Evolutionary conservation across 805 yeast genomes (phyloP).

Genomic region (Kluyveromyces siamensis): DNA sequence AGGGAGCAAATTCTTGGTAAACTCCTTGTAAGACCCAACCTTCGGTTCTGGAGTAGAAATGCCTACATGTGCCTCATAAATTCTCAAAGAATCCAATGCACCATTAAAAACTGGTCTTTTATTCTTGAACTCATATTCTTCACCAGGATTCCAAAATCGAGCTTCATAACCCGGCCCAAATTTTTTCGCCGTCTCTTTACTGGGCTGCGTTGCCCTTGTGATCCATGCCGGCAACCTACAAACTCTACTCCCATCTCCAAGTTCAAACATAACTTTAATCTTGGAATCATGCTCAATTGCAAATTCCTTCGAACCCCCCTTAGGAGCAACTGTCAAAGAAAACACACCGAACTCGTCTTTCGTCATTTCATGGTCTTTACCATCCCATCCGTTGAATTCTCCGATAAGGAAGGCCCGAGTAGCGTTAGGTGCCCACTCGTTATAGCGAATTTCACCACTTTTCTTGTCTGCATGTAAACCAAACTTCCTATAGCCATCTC

Average conservation of each 20-base stretch:
- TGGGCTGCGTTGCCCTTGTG: constrained; percentile 69
- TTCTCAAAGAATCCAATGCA: constrained; percentile 45
- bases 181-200: constrained; percentile 38
- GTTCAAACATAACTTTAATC: constrained; percentile 58
- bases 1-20: constrained; percentile 75
- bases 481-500: constrained; percentile 58
- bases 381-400: constrained; percentile 83
- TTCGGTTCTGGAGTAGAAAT: constrained; percentile 86
- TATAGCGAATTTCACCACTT: constrained; percentile 49
- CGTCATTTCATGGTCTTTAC: constrained; percentile 42
- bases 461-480: constrained; percentile 60
- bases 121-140: constrained; percentile 51
- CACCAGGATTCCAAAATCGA: constrained; percentile 82
- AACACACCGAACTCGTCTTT: constrained; percentile 69
- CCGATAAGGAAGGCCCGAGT: constrained; percentile 69
- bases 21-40: constrained; percentile 78
- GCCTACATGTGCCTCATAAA: constrained; percentile 94
- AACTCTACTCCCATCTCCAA: constrained; percentile 59
- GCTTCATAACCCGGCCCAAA: constrained; percentile 59
- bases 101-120: constrained; percentile 45
- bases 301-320: constrained; percentile 17
- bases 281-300: constrained; percentile 77
- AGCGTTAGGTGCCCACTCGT: constrained; percentile 92
- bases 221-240: constrained; percentile 90
- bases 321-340: constrained; percentile 37